Percentiles rank a stretch among this genome's conserved stretches.
Evolutionary conservation across 2,329 filamentous ascomycete genomes (phyloP).

Genomic region (Fusarium chaquense): DNA sequence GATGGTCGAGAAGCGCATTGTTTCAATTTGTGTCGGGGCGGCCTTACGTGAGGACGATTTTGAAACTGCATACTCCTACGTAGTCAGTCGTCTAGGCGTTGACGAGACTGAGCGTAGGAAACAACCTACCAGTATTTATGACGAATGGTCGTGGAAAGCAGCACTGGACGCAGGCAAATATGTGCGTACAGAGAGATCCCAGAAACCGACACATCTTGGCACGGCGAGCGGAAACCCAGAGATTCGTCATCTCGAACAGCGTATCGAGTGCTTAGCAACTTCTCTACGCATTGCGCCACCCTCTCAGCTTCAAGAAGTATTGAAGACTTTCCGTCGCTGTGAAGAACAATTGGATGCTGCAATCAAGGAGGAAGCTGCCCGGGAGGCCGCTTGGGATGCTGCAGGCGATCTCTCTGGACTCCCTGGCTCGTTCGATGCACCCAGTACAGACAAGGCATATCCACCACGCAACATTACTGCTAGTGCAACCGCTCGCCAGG

Average conservation of each 20-base stretch:
- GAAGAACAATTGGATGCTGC: constrained; percentile 80
- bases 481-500: constrained; percentile 52
- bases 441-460: constrained; percentile 43
- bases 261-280: constrained; percentile 82
- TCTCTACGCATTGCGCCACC: constrained; percentile 80
- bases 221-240: constrained; percentile 70
- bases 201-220: constrained; percentile 69
- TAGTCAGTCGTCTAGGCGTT: constrained; percentile 74
- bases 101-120: constrained; percentile 14
- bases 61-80: constrained; percentile 87
- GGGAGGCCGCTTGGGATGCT: constrained; percentile 78
- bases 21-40: constrained; percentile 83
- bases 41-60: constrained; percentile 83
- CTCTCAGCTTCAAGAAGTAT: constrained; percentile 77
- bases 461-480: constrained; percentile 52
- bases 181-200: constrained; percentile 65
- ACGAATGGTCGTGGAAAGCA: constrained; percentile 82
- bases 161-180: constrained; percentile 84
- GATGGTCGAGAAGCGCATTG: constrained; percentile 73
- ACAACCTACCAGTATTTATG: constrained; percentile 49
- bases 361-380: constrained; percentile 73
- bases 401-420: constrained; percentile 69
- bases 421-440: constrained; percentile 65
- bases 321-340: constrained; percentile 79
- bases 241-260: constrained; percentile 81